Percentiles rank a stretch among this genome's conserved stretches.
These are phyloP conservation scores for Yamadazyma kanchanaburiensis DNA, from an alignment of 1,139 yeast genomes.

Conservation along the genomic window DNA sequence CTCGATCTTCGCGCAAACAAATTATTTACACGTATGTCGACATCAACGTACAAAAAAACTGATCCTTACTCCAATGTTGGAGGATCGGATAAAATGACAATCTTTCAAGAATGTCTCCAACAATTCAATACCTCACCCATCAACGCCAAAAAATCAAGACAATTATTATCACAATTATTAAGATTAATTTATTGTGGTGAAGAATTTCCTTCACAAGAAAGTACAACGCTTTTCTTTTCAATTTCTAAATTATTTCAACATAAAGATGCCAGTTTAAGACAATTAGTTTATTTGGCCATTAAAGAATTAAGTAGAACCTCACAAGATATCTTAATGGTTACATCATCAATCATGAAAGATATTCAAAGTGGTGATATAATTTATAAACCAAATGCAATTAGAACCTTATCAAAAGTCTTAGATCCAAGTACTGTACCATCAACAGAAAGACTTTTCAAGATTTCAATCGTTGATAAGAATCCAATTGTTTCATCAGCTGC, in stretches of 20 bases:
- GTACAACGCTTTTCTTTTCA: conserved; percentile 89
- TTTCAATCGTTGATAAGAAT: conserved; percentile 87
- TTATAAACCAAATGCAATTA: conserved; percentile 91
- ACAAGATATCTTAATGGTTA: conserved; percentile 94
- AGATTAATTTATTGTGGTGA: conserved; percentile 81
- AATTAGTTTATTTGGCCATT: conserved; percentile 88
- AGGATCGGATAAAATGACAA: conserved; percentile 92
- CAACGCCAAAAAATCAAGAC: conserved; percentile 82
- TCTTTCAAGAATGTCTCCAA: conserved; percentile 91
- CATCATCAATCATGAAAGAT: conserved; percentile 97
- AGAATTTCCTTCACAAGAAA: conserved; percentile 81
- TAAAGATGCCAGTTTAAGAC: conserved; percentile 86
- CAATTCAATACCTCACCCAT: conserved; percentile 93
- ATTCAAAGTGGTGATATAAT: conserved; percentile 84
- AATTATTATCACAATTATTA: conserved; percentile 68
- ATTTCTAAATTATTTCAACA: conserved; percentile 94
- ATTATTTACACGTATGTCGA: conserved; percentile 20
- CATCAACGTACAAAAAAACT: conserved; percentile 86
- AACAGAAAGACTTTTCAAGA: conserved; percentile 88
- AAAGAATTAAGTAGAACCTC: conserved; percentile 84
- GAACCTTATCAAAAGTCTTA: conserved; percentile 85
- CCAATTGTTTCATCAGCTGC: conserved; percentile 93
- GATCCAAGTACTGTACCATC: conserved; percentile 93
- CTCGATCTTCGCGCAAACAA: too few species aligned
- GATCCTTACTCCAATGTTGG: conserved; percentile 65